A percentile compares a stretch with the other conserved stretches of the same genome.
These are phyloP conservation scores for Quercus lobata DNA, from an alignment of 331 rosid species.

Conservation along the genomic window DNA sequence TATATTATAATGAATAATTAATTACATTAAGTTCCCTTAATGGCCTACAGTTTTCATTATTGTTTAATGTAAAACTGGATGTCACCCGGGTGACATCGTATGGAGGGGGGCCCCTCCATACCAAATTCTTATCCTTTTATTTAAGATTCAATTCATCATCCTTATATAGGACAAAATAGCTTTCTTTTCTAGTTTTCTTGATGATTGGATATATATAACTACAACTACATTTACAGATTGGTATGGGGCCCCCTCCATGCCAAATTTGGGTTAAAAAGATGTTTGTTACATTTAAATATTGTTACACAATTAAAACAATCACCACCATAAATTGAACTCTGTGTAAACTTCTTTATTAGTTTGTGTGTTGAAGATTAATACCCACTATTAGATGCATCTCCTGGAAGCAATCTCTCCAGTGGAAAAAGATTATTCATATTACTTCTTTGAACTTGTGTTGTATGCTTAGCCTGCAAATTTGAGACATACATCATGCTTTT, in stretches of 20 bases:
- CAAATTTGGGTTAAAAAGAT: no score
- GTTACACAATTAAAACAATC: slow-evolving; percentile 23
- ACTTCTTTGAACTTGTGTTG: background rate
- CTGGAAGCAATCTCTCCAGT: background rate
- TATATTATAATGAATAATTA: slow-evolving; percentile 46
- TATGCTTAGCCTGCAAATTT: background rate
- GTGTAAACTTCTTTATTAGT: background rate
- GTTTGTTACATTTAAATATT: background rate
- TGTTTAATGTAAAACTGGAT: slow-evolving; percentile 31
- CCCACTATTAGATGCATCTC: no score
- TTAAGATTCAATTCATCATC: slow-evolving; percentile 56
- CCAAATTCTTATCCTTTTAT: slow-evolving; percentile 23
- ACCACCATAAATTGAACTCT: background rate
- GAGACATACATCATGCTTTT: background rate
- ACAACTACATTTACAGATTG: slow-evolving; percentile 22
- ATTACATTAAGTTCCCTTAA: slow-evolving; percentile 57
- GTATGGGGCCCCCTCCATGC: no score
- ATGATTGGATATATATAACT: slow-evolving; percentile 37
- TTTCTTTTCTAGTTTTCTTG: slow-evolving; percentile 23
- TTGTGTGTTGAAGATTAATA: background rate
- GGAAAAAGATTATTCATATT: background rate
- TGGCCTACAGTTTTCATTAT: slow-evolving; percentile 65
- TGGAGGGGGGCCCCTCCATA: slow-evolving; percentile 14
- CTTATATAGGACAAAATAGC: slow-evolving; percentile 67
- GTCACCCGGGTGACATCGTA: background rate